These are phyloP conservation scores for Fonsecaea monophora DNA, from an alignment of 2,329 filamentous ascomycete species.

Conservation along the genomic window DNA sequence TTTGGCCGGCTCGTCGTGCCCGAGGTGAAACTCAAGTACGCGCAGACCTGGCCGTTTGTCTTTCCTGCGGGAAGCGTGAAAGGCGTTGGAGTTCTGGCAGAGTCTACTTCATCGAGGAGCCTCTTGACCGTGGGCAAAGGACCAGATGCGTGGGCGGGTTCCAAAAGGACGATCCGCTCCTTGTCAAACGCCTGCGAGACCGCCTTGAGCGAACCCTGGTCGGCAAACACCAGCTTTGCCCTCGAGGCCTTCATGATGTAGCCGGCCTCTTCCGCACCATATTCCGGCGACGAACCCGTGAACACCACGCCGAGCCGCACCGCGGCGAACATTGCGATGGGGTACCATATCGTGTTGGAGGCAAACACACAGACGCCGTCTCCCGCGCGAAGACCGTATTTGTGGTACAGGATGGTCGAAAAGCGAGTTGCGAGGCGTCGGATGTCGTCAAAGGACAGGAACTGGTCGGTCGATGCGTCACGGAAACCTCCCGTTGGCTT, in stretches of 20 bases:
- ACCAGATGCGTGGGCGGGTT: neutral
- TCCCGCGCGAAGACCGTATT: constrained; percentile 60
- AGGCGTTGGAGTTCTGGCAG: constrained; percentile 51
- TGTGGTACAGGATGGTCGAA: constrained; percentile 64
- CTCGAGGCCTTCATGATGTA: constrained; percentile 4
- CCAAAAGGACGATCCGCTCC: constrained; percentile 36
- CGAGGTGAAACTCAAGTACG: constrained; percentile 71
- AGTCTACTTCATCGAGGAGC: constrained; percentile 42
- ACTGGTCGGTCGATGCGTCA: constrained; percentile 64
- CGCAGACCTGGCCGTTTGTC: constrained; percentile 55
- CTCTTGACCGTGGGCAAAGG: constrained; percentile 38
- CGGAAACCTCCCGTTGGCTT: constrained; percentile 54
- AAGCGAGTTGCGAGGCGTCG: constrained; percentile 63
- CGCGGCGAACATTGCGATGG: constrained; percentile 65
- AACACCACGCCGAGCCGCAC: constrained; percentile 51
- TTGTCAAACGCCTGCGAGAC: constrained; percentile 46
- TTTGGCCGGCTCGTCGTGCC: constrained; percentile 82
- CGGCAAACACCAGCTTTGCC: constrained; percentile 1
- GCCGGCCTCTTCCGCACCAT: constrained; percentile 2
- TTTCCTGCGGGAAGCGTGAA: constrained; percentile 56
- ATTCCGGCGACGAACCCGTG: neutral
- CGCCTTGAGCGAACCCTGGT: neutral
- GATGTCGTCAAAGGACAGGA: constrained; percentile 62
- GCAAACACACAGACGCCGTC: constrained; percentile 67
- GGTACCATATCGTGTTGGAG: constrained; percentile 71